These are phyloP conservation scores for Dothideomycetes sp. DNA, from an alignment of 2,329 filamentous ascomycete genomes.

Conservation along the genomic window DNA sequence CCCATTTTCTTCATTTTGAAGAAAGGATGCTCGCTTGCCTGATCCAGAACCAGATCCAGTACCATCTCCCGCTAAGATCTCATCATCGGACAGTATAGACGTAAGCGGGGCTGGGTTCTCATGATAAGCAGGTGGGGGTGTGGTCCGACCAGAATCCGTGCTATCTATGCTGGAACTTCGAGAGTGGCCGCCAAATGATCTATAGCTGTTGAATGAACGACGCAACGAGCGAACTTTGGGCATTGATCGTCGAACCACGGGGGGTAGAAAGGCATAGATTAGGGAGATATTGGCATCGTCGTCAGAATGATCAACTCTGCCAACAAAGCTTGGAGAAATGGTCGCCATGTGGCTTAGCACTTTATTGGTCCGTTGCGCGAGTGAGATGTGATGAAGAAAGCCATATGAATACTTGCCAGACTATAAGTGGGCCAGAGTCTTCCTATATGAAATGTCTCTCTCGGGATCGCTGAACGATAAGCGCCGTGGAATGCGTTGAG, in stretches of 20 bases:
- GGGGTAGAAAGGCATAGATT: slow-evolving; percentile 8
- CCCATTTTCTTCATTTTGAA: slow-evolving; percentile 17
- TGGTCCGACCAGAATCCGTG: slow-evolving; percentile 7
- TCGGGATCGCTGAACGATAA: neutral
- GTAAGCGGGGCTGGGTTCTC: slow-evolving; percentile 9
- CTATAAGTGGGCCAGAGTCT: neutral
- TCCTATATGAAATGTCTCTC: too few relatives aligned
- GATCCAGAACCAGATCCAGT: too few relatives aligned
- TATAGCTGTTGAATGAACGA: slow-evolving; percentile 8
- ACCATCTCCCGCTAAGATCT: neutral
- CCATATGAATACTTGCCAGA: too few relatives aligned
- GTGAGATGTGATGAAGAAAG: neutral
- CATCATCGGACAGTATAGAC: slow-evolving; percentile 4
- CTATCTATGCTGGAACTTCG: slow-evolving; percentile 5
- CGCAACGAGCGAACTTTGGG: slow-evolving; percentile 9
- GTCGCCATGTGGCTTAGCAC: neutral
- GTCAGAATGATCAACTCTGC: too few relatives aligned
- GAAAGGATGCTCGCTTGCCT: slow-evolving; percentile 1
- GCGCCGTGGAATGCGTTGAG: slow-evolving; percentile 6
- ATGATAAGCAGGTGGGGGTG: slow-evolving; percentile 10
- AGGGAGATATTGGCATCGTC: slow-evolving; percentile 6
- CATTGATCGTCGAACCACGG: slow-evolving; percentile 8
- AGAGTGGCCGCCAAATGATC: slow-evolving; percentile 3
- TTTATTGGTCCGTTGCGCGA: neutral
- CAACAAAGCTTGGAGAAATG: too few relatives aligned